phyloP scores from a whole-genome alignment of 768 basidiomycete genomes.

The Lactifluus piperatus region DNA sequence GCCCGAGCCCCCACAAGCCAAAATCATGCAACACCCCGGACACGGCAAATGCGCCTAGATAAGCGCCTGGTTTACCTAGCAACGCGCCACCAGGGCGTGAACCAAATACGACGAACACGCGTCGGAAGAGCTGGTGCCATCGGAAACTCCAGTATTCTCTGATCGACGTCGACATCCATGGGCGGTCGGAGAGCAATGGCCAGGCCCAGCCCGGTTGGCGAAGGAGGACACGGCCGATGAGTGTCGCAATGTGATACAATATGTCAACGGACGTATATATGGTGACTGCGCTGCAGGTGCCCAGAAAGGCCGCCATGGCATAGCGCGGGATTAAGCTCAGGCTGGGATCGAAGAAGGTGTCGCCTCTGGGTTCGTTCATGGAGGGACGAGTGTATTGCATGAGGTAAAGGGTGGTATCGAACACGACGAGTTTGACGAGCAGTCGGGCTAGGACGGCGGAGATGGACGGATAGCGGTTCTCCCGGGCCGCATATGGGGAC shows the following conservation, averaged over 20 bases:
- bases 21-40: constrained; percentile 53
- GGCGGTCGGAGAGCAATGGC: constrained; percentile 31
- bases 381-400: constrained; percentile 1
- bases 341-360: constrained; percentile 5
- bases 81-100: constrained; percentile 28
- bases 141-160: constrained; percentile 32
- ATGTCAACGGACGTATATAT: constrained; percentile 15
- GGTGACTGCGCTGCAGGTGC: constrained; percentile 3
- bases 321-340: background rate
- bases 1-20: constrained; percentile 52
- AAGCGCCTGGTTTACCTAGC: constrained; percentile 40
- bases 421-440: background rate
- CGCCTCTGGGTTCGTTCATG: background rate
- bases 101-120: constrained; percentile 27
- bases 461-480: background rate
- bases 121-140: constrained; percentile 35
- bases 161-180: constrained; percentile 33
- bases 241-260: constrained; percentile 22
- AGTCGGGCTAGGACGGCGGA: background rate
- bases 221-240: constrained; percentile 25
- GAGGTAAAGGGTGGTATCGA: background rate
- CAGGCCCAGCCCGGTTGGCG: constrained; percentile 26
- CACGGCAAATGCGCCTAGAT: constrained; percentile 49
- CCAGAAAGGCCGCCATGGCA: background rate
- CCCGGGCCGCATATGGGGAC: background rate